Evolutionary conservation across 495 filamentous ascomycete genomes (phyloP), one percentile per base, ranked within the genome.

Genomic region (Penicillium bialowiezense): DNA sequence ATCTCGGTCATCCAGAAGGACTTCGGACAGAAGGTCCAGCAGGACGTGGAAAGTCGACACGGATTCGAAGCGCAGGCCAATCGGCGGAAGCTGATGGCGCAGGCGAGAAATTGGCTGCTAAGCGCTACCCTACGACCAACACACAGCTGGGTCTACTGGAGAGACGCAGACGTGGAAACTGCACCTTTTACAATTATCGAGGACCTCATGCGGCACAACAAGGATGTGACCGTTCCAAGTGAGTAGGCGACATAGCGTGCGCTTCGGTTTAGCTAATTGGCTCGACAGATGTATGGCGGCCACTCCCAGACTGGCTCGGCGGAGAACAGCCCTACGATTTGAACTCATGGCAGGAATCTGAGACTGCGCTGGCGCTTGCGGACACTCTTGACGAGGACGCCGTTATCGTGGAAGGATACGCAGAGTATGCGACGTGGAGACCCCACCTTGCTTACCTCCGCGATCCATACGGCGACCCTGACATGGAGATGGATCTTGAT

Each of bases 401-500:
- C 0, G 95, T 99, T 20, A 99, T 99, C 70, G 95, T 99, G 12
- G 95, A 99, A 67, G 95, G 95, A 19, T 99, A 99, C 60, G 95
- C 95, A 29, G 95, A 99, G 74, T 99, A 99, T 63, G 95, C 95
- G 17, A 99, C 95, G 2, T 99, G 93, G 92, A 77, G 95, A 47
- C 95, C 95, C 19, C 95, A 99, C 79, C 78, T 99, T 44, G 95
- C 95, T 31, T 99, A 99, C 63, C 81, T 99, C 2, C 85, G 95
- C 13, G 95, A 99, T 64, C 95, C 95, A 2, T 97, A 96, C 58
- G 95, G 95, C 28, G 92, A 99, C 57, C 91, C 91, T 2, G 95
- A 99, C 67, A 95, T 97, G 85, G 95, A 99, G 67, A 97, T 99
- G 93, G 95, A 99, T 56, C 90, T 99, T 55, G 93, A 99, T 59